These are phyloP conservation scores for Silene coronaria DNA, from an alignment of 179 eudicot genomes.

Conservation along the genomic window DNA sequence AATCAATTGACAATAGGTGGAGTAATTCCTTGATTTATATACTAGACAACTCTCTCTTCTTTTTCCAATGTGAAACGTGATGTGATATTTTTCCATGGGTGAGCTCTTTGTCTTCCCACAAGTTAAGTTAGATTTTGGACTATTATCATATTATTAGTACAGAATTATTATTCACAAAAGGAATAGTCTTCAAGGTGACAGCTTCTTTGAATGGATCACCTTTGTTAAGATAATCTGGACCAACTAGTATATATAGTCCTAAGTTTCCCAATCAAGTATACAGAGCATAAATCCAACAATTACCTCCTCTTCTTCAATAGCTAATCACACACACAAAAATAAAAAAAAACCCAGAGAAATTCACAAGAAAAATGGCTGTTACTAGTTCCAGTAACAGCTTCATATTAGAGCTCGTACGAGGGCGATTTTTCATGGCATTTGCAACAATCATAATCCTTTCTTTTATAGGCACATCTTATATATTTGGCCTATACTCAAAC, in stretches of 20 bases:
- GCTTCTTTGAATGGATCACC: neutral
- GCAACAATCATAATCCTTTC: slow-evolving; percentile 35
- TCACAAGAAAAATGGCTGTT: neutral
- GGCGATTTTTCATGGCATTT: slow-evolving; percentile 38
- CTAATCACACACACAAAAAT: neutral
- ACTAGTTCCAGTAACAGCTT: slow-evolving; percentile 11
- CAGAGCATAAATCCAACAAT: neutral
- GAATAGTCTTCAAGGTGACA: neutral
- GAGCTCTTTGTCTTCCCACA: too few relatives aligned
- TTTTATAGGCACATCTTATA: slow-evolving; percentile 32
- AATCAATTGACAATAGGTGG: too few relatives aligned
- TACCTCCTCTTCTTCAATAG: neutral
- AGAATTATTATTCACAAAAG: neutral
- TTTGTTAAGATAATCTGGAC: neutral
- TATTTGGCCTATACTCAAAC: slow-evolving; percentile 36
- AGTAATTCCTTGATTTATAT: too few relatives aligned
- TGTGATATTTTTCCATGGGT: too few relatives aligned
- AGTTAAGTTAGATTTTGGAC: too few relatives aligned
- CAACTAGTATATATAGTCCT: neutral
- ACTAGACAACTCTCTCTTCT: too few relatives aligned
- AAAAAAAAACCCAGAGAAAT: neutral
- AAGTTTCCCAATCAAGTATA: neutral
- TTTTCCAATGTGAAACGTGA: too few relatives aligned
- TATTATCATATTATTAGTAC: too few relatives aligned
- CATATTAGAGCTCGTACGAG: slow-evolving; percentile 22